Conservation (phyloP, 129 eudicot genomes). For the Helianthus annuus region DNA sequence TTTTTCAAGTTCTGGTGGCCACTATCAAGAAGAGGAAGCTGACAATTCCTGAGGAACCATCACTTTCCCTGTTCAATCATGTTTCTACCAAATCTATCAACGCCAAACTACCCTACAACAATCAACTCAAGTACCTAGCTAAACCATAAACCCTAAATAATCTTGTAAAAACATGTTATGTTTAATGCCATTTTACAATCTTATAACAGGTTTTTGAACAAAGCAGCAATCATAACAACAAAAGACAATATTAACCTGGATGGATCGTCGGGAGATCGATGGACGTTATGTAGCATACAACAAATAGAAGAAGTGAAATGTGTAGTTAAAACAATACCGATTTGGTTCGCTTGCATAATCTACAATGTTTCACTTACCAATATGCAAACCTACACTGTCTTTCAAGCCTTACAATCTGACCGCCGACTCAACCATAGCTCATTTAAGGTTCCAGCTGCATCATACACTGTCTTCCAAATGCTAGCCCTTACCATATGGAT, state of each 20-base stretch:
- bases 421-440: slow-evolving; percentile 37
- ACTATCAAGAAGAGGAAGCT: slow-evolving; percentile 43
- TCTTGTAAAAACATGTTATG: not conserved
- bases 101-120: slow-evolving; percentile 46
- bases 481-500: slow-evolving; percentile 61
- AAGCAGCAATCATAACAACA: slow-evolving; percentile 58
- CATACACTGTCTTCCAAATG: slow-evolving; percentile 57
- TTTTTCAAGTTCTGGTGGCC: slow-evolving; percentile 43
- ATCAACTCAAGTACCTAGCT: slow-evolving; percentile 46
- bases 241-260: slow-evolving; percentile 52
- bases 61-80: slow-evolving; percentile 34
- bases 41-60: slow-evolving; percentile 37
- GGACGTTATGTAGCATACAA: slow-evolving; percentile 66
- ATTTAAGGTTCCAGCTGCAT: slow-evolving; percentile 61
- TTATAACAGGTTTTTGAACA: slow-evolving; percentile 39
- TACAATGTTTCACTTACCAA: slow-evolving; percentile 44
- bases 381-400: slow-evolving; percentile 46
- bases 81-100: slow-evolving; percentile 41
- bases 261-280: slow-evolving; percentile 53
- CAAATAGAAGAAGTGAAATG: slow-evolving; percentile 79
- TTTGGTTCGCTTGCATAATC: slow-evolving; percentile 54
- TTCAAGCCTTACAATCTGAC: slow-evolving; percentile 64
- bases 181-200: not conserved
- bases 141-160: not conserved
- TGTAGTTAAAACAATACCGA: slow-evolving; percentile 52